Evolutionary conservation across 75 land plant species (phyloP).

Genomic region (Pinus taeda): DNA sequence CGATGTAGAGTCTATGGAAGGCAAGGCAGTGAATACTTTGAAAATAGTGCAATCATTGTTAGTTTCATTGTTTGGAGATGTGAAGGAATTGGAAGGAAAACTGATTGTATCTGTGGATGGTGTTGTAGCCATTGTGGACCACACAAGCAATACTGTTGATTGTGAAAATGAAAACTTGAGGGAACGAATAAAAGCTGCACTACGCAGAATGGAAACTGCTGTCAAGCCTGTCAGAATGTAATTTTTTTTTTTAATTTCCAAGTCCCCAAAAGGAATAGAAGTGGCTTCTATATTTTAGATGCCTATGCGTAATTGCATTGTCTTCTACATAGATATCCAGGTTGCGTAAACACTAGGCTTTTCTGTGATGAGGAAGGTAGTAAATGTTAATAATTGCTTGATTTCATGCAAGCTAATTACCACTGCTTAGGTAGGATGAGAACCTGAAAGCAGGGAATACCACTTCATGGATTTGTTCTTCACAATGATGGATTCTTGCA

Average conservation of each 20-base stretch:
- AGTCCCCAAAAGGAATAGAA: neutral
- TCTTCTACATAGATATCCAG: neutral
- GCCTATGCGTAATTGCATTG: neutral
- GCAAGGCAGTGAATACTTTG: neutral
- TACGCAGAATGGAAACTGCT: conserved; percentile 73
- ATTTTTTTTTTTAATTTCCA: neutral
- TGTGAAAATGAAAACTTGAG: conserved; percentile 77
- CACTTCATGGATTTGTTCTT: neutral
- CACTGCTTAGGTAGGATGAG: neutral
- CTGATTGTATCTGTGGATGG: conserved; percentile 77
- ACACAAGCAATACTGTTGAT: conserved; percentile 65
- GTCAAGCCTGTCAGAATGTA: conserved; percentile 50
- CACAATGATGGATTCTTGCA: neutral
- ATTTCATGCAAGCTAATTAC: neutral
- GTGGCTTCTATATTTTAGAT: neutral
- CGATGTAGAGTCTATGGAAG: too few species aligned
- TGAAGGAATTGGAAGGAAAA: conserved; percentile 80
- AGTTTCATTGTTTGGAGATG: conserved; percentile 7
- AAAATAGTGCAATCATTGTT: too few species aligned
- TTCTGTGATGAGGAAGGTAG: neutral
- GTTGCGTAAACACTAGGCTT: neutral
- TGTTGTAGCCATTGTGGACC: conserved; percentile 69
- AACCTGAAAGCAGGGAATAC: neutral
- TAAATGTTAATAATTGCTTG: neutral
- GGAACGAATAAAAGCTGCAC: conserved; percentile 80